Evolutionary conservation across 2,329 filamentous ascomycete genomes (phyloP).

Genomic region (Colletotrichum spinosum): DNA sequence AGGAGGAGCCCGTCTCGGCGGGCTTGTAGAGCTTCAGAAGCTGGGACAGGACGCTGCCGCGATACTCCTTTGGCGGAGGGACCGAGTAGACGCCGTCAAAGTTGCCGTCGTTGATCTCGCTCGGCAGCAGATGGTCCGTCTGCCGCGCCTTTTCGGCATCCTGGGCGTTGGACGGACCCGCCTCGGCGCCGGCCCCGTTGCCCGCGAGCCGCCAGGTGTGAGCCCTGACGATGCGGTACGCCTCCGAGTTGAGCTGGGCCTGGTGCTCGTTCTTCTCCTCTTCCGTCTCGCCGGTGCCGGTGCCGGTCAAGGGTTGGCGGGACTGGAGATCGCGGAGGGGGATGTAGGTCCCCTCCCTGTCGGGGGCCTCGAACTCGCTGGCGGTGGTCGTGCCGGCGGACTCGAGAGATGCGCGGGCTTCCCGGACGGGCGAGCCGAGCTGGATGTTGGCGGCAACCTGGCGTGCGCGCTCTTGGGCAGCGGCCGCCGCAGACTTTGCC

Average conservation of each 20-base stretch:
- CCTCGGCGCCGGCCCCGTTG: slow-evolving; percentile 2
- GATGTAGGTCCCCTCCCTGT: slow-evolving; percentile 42
- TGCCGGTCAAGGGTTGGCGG: slow-evolving; percentile 22
- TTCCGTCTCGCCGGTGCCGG: slow-evolving; percentile 20
- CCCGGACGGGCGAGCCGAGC: slow-evolving; percentile 49
- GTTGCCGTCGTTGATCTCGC: slow-evolving; percentile 51
- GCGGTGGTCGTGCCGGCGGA: slow-evolving; percentile 47
- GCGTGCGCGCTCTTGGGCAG: slow-evolving; percentile 56
- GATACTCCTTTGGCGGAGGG: slow-evolving; percentile 54
- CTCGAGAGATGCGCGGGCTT: slow-evolving; percentile 51
- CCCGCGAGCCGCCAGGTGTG: slow-evolving; percentile 48
- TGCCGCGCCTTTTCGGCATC: slow-evolving; percentile 10
- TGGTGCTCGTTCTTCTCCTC: slow-evolving; percentile 41
- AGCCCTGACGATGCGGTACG: slow-evolving; percentile 56
- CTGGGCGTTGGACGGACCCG: slow-evolving; percentile 30
- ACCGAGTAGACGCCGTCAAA: slow-evolving; percentile 56
- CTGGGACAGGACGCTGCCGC: slow-evolving; percentile 58
- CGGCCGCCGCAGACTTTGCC: slow-evolving; percentile 48
- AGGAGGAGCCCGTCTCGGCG: slow-evolving; percentile 44
- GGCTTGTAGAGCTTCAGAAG: slow-evolving; percentile 60
- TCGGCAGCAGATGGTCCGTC: slow-evolving; percentile 37
- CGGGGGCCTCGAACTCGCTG: slow-evolving; percentile 43
- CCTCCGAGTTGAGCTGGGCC: slow-evolving; percentile 48
- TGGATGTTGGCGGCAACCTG: slow-evolving; percentile 55
- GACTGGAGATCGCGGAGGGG: slow-evolving; percentile 47